Evolutionary conservation across 768 basidiomycete species (phyloP).

Genomic region (Suillus americanus): DNA sequence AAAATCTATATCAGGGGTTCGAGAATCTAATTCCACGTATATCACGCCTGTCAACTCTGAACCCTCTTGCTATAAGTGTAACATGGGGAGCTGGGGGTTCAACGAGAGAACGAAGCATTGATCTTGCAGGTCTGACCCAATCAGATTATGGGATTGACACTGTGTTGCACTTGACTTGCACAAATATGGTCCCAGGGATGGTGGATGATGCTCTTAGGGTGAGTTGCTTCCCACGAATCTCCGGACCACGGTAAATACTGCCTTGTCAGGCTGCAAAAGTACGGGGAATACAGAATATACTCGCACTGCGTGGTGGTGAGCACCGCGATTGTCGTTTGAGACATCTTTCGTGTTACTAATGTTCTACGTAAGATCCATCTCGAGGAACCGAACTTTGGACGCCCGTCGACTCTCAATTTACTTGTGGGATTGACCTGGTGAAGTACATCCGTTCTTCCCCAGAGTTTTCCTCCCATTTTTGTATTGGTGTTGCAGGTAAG

Average conservation of each 20-base stretch:
- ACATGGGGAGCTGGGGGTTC: conserved; percentile 99
- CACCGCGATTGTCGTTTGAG: conserved; percentile 1
- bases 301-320: conserved; percentile 90
- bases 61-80: conserved; percentile 84
- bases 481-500: conserved; percentile 90
- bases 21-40: conserved; percentile 90
- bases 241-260: conserved; percentile 10
- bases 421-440: conserved; percentile 87
- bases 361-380: conserved; percentile 69
- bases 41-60: conserved; percentile 70
- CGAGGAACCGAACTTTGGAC: conserved; percentile 94
- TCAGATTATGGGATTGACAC: conserved; percentile 77
- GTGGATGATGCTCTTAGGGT: conserved; percentile 87
- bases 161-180: conserved; percentile 93
- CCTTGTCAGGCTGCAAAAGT: conserved; percentile 68
- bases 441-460: conserved; percentile 77
- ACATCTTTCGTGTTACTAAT: neutral
- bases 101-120: conserved; percentile 84
- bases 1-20: conserved; percentile 61
- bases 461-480: conserved; percentile 83
- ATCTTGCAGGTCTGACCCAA: conserved; percentile 80
- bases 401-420: conserved; percentile 79
- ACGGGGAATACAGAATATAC: conserved; percentile 82
- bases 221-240: conserved; percentile 18
- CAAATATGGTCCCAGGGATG: conserved; percentile 90